A percentile compares a stretch with the other conserved stretches of the same genome.
phyloP scores from a whole-genome alignment of 1,284 basidiomycete species.

The Phylloporus sp. region DNA sequence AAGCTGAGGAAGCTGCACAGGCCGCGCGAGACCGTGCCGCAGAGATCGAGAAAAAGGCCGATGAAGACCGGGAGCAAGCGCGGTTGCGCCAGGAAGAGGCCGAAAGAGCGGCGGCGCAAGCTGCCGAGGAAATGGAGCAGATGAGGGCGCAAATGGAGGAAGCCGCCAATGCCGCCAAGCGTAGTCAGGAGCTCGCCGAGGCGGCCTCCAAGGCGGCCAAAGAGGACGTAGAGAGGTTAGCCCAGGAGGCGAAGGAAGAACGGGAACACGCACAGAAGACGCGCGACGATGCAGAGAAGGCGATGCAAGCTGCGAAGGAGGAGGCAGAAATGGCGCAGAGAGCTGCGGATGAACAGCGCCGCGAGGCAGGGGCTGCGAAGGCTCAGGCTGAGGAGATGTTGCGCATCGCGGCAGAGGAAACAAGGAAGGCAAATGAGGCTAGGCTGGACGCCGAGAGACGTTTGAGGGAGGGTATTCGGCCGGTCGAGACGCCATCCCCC shows the following conservation, averaged over 20 bases:
- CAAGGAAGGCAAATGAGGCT: constrained; percentile 11
- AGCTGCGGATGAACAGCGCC: constrained; percentile 24
- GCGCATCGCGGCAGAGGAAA: constrained; percentile 23
- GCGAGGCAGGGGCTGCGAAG: constrained; percentile 19
- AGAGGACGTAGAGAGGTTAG: constrained; percentile 25
- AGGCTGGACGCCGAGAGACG: constrained; percentile 24
- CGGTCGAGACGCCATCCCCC: constrained; percentile 21
- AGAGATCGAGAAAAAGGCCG: constrained; percentile 2
- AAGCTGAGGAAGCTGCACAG: constrained; percentile 19
- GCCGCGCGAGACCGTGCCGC: constrained; percentile 2
- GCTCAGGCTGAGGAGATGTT: constrained; percentile 20
- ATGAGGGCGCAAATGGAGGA: constrained; percentile 21
- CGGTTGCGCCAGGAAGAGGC: constrained; percentile 24
- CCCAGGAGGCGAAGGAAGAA: constrained; percentile 22
- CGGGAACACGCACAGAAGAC: constrained; percentile 18
- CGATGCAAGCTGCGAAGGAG: constrained; percentile 15
- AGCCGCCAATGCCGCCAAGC: constrained; percentile 1
- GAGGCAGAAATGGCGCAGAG: constrained; percentile 23
- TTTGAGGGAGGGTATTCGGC: constrained; percentile 28
- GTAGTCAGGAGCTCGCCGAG: constrained; percentile 9
- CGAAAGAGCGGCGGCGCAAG: constrained; percentile 12
- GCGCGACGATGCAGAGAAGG: constrained; percentile 24
- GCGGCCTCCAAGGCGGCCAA: constrained; percentile 14
- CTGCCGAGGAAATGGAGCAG: constrained; percentile 5
- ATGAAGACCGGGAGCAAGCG: constrained; percentile 14